Conservation (phyloP, 495 filamentous ascomycete species). For the Aspergillus sclerotiicarbonarius region DNA sequence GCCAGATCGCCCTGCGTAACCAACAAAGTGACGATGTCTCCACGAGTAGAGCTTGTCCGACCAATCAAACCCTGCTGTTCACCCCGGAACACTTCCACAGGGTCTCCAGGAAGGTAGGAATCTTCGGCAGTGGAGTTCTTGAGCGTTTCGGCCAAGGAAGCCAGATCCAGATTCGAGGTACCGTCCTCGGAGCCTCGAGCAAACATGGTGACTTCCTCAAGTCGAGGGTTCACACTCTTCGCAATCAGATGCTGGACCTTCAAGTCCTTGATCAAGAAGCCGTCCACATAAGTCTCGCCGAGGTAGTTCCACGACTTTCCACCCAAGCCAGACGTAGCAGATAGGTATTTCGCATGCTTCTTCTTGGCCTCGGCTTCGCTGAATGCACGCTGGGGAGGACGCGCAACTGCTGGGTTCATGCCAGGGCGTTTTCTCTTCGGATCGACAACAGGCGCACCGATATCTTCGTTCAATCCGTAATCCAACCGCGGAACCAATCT, state of each 20-base stretch:
- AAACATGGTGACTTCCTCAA: constrained; percentile 95
- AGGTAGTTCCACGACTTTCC: constrained; percentile 78
- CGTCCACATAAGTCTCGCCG: constrained; percentile 85
- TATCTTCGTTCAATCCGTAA: constrained; percentile 84
- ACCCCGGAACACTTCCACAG: constrained; percentile 92
- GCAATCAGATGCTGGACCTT: constrained; percentile 80
- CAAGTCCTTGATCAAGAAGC: constrained; percentile 91
- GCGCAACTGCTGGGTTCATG: constrained; percentile 43
- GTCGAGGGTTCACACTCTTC: constrained; percentile 84
- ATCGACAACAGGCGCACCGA: constrained; percentile 49
- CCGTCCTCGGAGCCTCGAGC: constrained; percentile 86
- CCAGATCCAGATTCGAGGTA: constrained; percentile 87
- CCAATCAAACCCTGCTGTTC: constrained; percentile 92
- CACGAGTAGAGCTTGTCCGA: constrained; percentile 79
- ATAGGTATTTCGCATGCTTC: constrained; percentile 71
- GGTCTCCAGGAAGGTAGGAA: constrained; percentile 85
- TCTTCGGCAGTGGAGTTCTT: constrained; percentile 74
- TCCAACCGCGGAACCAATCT: constrained; percentile 86
- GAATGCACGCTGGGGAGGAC: constrained; percentile 90
- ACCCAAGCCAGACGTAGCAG: constrained; percentile 51
- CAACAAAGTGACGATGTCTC: constrained; percentile 84
- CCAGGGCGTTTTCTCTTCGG: constrained; percentile 76
- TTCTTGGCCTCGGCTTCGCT: constrained; percentile 92
- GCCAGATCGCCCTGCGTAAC: constrained; percentile 80
- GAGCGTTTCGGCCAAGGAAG: constrained; percentile 79